Base-by-base conservation (phyloP, 2,329 filamentous ascomycete species). In the Sporothrix brasiliensis region DNA sequence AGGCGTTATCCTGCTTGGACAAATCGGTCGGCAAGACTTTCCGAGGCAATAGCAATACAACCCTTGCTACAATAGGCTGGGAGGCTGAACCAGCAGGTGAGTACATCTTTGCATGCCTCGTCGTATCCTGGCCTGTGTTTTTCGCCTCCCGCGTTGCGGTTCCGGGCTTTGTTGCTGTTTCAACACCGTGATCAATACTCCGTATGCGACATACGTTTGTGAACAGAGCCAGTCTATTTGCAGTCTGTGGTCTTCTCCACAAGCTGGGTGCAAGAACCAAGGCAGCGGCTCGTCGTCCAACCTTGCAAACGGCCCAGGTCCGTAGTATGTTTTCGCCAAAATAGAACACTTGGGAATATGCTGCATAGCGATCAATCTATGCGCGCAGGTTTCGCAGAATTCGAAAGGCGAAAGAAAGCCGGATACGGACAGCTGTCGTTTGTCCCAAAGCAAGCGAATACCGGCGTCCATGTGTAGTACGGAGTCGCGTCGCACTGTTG, bases 391-490 rank as follows among this genome's bases (percentile, higher is more conserved):
- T 52, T 24, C 11, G 65, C 34, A 24, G n/a, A 14, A 14, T 47
- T 67, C 21, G 39, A 52, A 19, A 30, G n/a, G 7, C 2, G 11
- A 21, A 34, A 11, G 30, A 54, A 27, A 41, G n/a, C 47, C 49
- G 49, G 65, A 30, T 27, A 67, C 13, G 19, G 14, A 14, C 65
- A 58, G 34, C 21, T 19, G 47, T 50, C 34, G 65, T 30, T 21
- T 5, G 21, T 41, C 39, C 52, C 66, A 41, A 47, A 44, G 34
- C 52, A 47, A 49, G 52, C 52, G 16, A 30, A 39, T 60, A 39
- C 67, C 53, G 67, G 67, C 66, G 66, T 58, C 66, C 11, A 68
- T 34, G 39, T 56, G 66, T 68, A 49, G 13, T 52, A 58, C 66
- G 39, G 52, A 41, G 30, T 60, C 19, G 44, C 56, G 67, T 50